These are phyloP conservation scores for Oemleria cerasiformis DNA, from an alignment of 306 rosid genomes.

Conservation along the genomic window DNA sequence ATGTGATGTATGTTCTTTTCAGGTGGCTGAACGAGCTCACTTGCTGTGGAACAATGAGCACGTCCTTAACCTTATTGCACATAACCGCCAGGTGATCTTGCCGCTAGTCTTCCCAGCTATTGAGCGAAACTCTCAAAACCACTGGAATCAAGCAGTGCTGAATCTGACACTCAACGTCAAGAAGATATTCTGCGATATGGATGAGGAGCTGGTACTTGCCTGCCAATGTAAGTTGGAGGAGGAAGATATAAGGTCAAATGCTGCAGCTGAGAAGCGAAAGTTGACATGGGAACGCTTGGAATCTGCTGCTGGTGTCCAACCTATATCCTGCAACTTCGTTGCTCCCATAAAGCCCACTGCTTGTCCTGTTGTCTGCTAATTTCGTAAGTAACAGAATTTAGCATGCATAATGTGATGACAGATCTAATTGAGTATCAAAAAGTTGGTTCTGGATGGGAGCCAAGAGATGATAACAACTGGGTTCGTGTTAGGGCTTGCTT, in stretches of 20 bases:
- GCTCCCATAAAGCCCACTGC: constrained; percentile 60
- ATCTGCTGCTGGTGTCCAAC: constrained; percentile 48
- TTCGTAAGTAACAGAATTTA: constrained; percentile 18
- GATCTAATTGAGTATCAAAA: constrained; percentile 21
- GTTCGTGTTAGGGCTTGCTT: constrained; percentile 38
- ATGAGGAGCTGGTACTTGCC: constrained; percentile 69
- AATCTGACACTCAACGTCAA: constrained; percentile 77
- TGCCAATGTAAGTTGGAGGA: constrained; percentile 78
- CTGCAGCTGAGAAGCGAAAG: constrained; percentile 74
- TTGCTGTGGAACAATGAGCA: constrained; percentile 95
- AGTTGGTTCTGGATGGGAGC: constrained; percentile 28
- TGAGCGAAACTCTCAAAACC: constrained; percentile 67
- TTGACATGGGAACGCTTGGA: constrained; percentile 85
- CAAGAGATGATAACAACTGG: constrained; percentile 14
- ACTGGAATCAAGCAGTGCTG: constrained; percentile 96
- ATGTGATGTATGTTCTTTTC: neutral
- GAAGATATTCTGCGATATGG: constrained; percentile 81
- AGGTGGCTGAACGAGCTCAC: constrained; percentile 98
- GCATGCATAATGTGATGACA: constrained; percentile 17
- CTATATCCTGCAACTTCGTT: constrained; percentile 41
- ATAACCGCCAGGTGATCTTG: constrained; percentile 78
- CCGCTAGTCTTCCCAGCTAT: constrained; percentile 90
- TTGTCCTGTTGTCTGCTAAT: constrained; percentile 83
- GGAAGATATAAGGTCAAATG: constrained; percentile 44
- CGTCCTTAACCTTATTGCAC: constrained; percentile 64